Base-by-base conservation (phyloP, 306 rosid species). In the Luffa aegyptiaca region DNA sequence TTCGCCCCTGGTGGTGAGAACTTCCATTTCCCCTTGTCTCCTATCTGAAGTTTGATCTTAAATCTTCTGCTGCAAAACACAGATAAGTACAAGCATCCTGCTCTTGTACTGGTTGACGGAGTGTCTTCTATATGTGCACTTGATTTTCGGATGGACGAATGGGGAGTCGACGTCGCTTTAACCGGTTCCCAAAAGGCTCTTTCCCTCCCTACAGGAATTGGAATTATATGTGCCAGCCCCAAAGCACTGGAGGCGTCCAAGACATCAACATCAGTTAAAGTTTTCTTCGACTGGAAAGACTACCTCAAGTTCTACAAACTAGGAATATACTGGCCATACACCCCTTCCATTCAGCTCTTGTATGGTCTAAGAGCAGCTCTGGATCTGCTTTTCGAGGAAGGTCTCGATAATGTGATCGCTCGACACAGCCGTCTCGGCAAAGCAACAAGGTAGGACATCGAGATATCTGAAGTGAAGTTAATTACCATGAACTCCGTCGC, bases 141-240 rank as follows among this genome's bases (percentile, higher is more conserved):
- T 10, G 99, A 96, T 85, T 96, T 93, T 85, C 97, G 99, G 18
- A 96, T 96, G 99, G 99, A 96, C 0, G 99, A 96, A 86, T 96
- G 99, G 99, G 98, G 99, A 37, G 82, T 96, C 0, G 99, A 96
- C 76, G 99, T 96, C 78, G 97, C 97, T 74, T 81, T 96, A 82
- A 96, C 99, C 49, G 99, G 99, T 78, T 96, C 99, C 74, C 99
- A 96, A 86, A 96, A 96, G 52, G 99, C 99, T 75, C 99, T 96
- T 62, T 96, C 99, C 76, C 99, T 96, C 70, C 99, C 99, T 57
- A 96, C 99, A 59, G 99, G 99, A 42, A 51, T 96, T 5, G 99
- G 99, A 0, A 83, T 96, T 85, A 92, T 96, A 68, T 89, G 96
- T 83, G 99, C 99, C 36, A 80, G 99, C 81, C 97, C 99, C 71